Base-by-base conservation (phyloP, 2,329 filamentous ascomycete species). In the Penicillium sp. region DNA sequence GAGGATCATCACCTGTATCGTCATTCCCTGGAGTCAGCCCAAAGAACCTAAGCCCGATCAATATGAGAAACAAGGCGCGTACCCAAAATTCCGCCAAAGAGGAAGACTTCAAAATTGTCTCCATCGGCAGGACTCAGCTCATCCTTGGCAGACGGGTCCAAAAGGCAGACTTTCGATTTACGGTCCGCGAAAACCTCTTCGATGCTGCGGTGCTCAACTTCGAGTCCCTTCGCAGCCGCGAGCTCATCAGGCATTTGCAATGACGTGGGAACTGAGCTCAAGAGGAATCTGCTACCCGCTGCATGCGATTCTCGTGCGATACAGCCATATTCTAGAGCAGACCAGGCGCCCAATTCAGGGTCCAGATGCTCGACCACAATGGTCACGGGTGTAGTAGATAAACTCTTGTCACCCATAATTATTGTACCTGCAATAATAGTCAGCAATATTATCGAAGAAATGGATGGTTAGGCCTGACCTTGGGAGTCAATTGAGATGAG, bases 311-410 rank as follows among this genome's bases (percentile, higher is more conserved):
- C 95, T 64, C 86, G 83, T 56, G 92, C 92, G 75, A 99, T 97
- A 72, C 90, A 87, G 59, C 88, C 82, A 81, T 99, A 99, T 81
- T 99, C 95, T 57, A 98, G 86, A 66, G 92, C 88, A 26, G 95
- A 98, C 95, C 95, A 99, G 46, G 88, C 86, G 38, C 96, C 95
- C 31, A 99, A 85, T 79, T 99, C 95, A 46, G 91, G 90, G 81
- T 99, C 95, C 67, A 99, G 88, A 79, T 99, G 94, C 83, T 98
- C 94, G 70, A 98, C 93, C 72, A 98, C 91, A 80, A 95, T 97
- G 48, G 88, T 93, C 79, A 93, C 91, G 67, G 76, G 75, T 19
- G 66, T 67, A 47, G 74, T 30, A 19, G 66, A 60, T 48, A 58
- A 38, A 51, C 21, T 66, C 53, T 70, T 65, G 52, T 67, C 69